A percentile compares a stretch with the other conserved stretches of the same genome.
These are phyloP conservation scores for Haplographium delicatum DNA, from an alignment of 495 filamentous ascomycete species.

Conservation along the genomic window DNA sequence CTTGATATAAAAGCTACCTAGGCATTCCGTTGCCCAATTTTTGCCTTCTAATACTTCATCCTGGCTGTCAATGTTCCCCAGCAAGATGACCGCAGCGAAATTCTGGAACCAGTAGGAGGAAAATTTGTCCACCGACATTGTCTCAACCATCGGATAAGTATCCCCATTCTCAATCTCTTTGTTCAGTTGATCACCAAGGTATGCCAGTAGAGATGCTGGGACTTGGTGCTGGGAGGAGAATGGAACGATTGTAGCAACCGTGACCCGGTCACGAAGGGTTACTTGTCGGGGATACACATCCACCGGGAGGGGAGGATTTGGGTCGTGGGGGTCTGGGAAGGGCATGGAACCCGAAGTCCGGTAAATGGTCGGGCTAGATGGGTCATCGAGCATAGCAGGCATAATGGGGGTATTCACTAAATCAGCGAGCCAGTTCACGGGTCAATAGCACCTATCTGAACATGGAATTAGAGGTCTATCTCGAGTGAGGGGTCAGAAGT, in stretches of 20 bases:
- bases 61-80: slow-evolving; percentile 63
- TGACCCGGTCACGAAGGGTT: slow-evolving; percentile 83
- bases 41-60: slow-evolving; percentile 43
- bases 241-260: slow-evolving; percentile 84
- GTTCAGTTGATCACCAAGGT: slow-evolving; percentile 82
- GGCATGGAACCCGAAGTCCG: slow-evolving; percentile 58
- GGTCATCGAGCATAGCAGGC: slow-evolving; percentile 86
- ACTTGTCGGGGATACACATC: slow-evolving; percentile 77
- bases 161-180: slow-evolving; percentile 94
- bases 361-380: slow-evolving; percentile 54
- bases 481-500: neutral
- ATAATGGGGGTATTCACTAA: slow-evolving; percentile 41
- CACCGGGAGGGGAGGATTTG: slow-evolving; percentile 54
- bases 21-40: slow-evolving; percentile 80
- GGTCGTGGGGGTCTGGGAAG: slow-evolving; percentile 54
- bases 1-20: slow-evolving; percentile 95
- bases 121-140: slow-evolving; percentile 70
- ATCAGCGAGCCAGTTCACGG: too few species aligned
- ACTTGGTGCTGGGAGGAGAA: slow-evolving; percentile 71
- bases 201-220: slow-evolving; percentile 67
- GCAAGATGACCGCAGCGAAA: slow-evolving; percentile 89
- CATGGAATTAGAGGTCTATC: neutral
- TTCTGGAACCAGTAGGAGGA: slow-evolving; percentile 92
- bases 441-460: neutral
- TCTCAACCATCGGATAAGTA: slow-evolving; percentile 89